Evolutionary conservation across 805 yeast genomes (phyloP).

Genomic region (Candida namnaoensis): DNA sequence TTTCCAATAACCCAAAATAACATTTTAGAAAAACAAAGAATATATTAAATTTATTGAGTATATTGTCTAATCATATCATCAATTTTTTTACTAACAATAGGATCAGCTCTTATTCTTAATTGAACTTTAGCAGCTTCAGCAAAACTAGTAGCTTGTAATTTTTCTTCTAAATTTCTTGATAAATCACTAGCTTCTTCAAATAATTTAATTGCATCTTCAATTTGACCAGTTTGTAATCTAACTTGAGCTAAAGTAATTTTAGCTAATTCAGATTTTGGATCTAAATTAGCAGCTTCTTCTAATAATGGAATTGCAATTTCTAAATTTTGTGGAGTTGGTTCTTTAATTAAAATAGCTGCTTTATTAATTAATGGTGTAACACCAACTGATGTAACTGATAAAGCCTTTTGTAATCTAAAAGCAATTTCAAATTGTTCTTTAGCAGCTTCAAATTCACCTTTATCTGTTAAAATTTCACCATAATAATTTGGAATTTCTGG

Average conservation of each 20-base stretch:
- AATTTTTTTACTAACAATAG: constrained; percentile 52
- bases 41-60: too few species aligned
- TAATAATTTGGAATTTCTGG: constrained; percentile 93
- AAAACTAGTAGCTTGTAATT: constrained; percentile 81
- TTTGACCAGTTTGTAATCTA: constrained; percentile 73
- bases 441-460: constrained; percentile 65
- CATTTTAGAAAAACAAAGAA: too few species aligned
- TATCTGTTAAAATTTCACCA: constrained; percentile 88
- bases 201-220: constrained; percentile 70
- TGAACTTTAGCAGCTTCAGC: constrained; percentile 93
- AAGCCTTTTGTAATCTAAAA: constrained; percentile 67
- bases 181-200: constrained; percentile 79
- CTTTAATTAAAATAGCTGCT: constrained; percentile 63
- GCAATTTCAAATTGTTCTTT: constrained; percentile 80
- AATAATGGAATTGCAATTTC: constrained; percentile 57
- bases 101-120: constrained; percentile 64
- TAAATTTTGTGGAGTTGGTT: constrained; percentile 32
- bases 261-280: constrained; percentile 86
- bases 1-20: too few species aligned
- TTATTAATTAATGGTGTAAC: constrained; percentile 86
- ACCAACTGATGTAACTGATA: constrained; percentile 68
- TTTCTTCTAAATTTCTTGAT: constrained; percentile 80
- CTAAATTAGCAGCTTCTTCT: constrained; percentile 69
- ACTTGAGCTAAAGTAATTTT: constrained; percentile 88
- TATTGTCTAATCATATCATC: constrained; percentile 44